Percentiles rank a stretch among this genome's conserved stretches.
Evolutionary conservation across 1,284 basidiomycete genomes (phyloP).

Genomic region (Sporisorium graminicola): DNA sequence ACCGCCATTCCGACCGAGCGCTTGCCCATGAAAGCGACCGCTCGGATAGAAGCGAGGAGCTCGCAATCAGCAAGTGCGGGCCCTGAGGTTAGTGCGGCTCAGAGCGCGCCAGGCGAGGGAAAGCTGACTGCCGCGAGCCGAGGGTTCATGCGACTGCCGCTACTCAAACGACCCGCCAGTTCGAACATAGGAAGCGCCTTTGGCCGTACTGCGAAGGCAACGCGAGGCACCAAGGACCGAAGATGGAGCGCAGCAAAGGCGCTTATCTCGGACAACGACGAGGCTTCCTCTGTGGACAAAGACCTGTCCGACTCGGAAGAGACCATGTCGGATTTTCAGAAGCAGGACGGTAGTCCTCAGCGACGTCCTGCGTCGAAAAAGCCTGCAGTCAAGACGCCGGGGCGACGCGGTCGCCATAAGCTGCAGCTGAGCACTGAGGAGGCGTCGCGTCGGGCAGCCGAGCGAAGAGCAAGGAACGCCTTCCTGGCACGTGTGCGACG

Average conservation of each 20-base stretch:
- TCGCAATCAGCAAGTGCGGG: not conserved
- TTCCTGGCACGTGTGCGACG: constrained; percentile 53
- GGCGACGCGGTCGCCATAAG: constrained; percentile 38
- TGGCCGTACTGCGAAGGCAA: constrained; percentile 8
- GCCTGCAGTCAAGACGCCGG: constrained; percentile 11
- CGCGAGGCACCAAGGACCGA: constrained; percentile 38
- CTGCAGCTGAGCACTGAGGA: constrained; percentile 38
- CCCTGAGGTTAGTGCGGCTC: not conserved
- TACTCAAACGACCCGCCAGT: constrained; percentile 11
- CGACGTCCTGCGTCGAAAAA: constrained; percentile 22
- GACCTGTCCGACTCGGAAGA: constrained; percentile 30
- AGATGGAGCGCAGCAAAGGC: constrained; percentile 29
- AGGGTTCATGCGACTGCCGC: constrained; percentile 10
- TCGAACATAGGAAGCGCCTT: constrained; percentile 7
- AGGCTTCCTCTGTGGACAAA: constrained; percentile 7
- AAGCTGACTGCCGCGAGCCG: not conserved
- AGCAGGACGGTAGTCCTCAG: constrained; percentile 25
- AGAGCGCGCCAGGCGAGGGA: not conserved
- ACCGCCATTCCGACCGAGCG: not conserved
- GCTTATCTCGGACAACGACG: constrained; percentile 21
- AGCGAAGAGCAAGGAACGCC: constrained; percentile 44
- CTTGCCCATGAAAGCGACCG: not conserved
- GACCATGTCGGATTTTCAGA: constrained; percentile 22
- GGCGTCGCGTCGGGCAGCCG: constrained; percentile 24
- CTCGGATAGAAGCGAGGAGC: not conserved